These are phyloP conservation scores for Malus hybrid DNA, from an alignment of 331 rosid species.

Conservation along the genomic window DNA sequence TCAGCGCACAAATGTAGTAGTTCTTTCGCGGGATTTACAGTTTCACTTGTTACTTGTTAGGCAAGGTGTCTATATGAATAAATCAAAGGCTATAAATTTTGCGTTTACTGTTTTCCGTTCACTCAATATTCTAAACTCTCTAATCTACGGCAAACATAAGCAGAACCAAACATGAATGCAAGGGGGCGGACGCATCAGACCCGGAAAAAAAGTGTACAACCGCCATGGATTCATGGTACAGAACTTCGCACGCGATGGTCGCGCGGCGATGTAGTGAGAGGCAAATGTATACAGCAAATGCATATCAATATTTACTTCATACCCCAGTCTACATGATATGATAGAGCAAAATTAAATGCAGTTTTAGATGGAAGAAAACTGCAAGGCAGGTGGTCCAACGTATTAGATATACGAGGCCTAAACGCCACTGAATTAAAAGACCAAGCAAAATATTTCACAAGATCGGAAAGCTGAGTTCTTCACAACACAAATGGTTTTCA, in stretches of 20 bases:
- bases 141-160: too few relatives aligned
- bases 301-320: background rate
- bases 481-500: conserved; percentile 30
- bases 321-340: background rate
- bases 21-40: background rate
- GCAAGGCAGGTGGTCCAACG: background rate
- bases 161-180: too few relatives aligned
- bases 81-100: background rate
- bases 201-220: too few relatives aligned
- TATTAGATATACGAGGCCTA: conserved; percentile 11
- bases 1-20: conserved; percentile 41
- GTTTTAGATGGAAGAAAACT: background rate
- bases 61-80: conserved; percentile 13
- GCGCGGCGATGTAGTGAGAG: background rate
- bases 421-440: conserved; percentile 19
- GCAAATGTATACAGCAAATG: background rate
- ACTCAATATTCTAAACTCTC: too few relatives aligned
- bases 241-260: background rate
- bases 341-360: background rate
- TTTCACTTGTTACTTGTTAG: background rate
- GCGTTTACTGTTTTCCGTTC: too few relatives aligned
- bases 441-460: conserved; percentile 38
- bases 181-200: too few relatives aligned
- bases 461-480: conserved; percentile 13
- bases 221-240: background rate